Percentiles rank a stretch among this genome's conserved stretches.
Evolutionary conservation across 2,329 filamentous ascomycete species (phyloP).

Genomic region (Penicillium sp.): DNA sequence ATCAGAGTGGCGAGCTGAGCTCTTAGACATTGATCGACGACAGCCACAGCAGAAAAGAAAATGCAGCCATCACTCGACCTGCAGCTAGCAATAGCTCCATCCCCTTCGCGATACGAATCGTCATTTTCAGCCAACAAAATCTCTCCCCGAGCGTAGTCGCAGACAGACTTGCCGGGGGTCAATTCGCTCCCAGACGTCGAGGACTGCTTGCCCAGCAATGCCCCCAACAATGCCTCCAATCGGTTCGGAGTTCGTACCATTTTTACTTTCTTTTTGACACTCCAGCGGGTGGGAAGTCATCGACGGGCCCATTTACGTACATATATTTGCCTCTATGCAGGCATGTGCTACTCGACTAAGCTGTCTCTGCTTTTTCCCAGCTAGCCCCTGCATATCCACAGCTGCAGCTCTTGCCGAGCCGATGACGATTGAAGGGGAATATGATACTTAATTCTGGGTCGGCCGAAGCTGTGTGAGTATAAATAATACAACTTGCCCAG

Average conservation of each 20-base stretch:
- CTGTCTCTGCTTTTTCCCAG: background rate
- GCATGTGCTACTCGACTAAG: background rate
- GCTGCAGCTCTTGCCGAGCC: background rate
- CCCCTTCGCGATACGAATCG: too few species aligned
- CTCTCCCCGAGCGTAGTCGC: too few species aligned
- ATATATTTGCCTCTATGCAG: background rate
- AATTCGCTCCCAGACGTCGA: too few species aligned
- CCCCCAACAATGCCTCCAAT: too few species aligned
- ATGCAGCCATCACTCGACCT: too few species aligned
- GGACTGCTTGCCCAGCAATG: too few species aligned
- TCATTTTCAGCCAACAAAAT: too few species aligned
- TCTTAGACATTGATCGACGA: background rate
- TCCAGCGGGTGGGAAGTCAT: too few species aligned
- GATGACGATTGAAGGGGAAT: background rate
- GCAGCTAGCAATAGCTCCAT: background rate
- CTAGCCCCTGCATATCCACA: slow-evolving; percentile 2
- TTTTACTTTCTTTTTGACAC: too few species aligned
- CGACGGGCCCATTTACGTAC: background rate
- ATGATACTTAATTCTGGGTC: background rate
- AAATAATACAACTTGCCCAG: background rate
- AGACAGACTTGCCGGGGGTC: too few species aligned
- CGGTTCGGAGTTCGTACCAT: too few species aligned
- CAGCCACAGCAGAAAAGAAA: background rate
- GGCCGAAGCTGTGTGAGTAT: background rate
- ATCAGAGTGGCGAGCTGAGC: background rate